Conservation (phyloP, 2,329 filamentous ascomycete species). For the Penicillium psychrosexuale region DNA sequence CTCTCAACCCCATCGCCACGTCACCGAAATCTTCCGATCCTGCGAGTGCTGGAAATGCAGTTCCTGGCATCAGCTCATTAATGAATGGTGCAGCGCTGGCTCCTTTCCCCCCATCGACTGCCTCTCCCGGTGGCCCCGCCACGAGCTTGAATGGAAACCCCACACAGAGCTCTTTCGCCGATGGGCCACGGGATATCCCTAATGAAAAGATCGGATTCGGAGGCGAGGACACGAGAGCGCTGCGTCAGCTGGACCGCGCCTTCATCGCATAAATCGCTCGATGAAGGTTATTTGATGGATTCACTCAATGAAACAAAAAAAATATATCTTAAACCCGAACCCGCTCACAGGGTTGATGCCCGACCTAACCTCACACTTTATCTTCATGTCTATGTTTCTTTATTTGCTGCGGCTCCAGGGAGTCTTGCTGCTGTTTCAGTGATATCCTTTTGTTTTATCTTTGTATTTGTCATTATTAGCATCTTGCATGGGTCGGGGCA, state of each 20-base stretch:
- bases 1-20: slow-evolving; percentile 15
- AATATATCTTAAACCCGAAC: neutral
- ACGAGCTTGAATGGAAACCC: slow-evolving; percentile 14
- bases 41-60: slow-evolving; percentile 36
- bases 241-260: slow-evolving; percentile 62
- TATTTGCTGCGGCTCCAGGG: neutral
- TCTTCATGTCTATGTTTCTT: slow-evolving; percentile 4
- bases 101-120: slow-evolving; percentile 26
- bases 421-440: slow-evolving; percentile 16
- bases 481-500: slow-evolving; percentile 23
- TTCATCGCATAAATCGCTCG: slow-evolving; percentile 38
- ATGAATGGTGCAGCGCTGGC: slow-evolving; percentile 39
- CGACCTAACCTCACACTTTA: neutral
- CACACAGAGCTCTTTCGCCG: slow-evolving; percentile 17
- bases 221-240: slow-evolving; percentile 61
- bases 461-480: slow-evolving; percentile 16
- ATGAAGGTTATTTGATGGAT: neutral
- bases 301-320: neutral
- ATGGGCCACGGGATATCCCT: slow-evolving; percentile 54
- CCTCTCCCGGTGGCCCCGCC: slow-evolving; percentile 19
- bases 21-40: slow-evolving; percentile 28
- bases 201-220: slow-evolving; percentile 57
- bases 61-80: slow-evolving; percentile 54
- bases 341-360: neutral
- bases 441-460: slow-evolving; percentile 20